Percentiles rank a stretch among this genome's conserved stretches.
phyloP scores from a whole-genome alignment of 2,329 filamentous ascomycete genomes.

The Ceratocystiopsis sp. region DNA sequence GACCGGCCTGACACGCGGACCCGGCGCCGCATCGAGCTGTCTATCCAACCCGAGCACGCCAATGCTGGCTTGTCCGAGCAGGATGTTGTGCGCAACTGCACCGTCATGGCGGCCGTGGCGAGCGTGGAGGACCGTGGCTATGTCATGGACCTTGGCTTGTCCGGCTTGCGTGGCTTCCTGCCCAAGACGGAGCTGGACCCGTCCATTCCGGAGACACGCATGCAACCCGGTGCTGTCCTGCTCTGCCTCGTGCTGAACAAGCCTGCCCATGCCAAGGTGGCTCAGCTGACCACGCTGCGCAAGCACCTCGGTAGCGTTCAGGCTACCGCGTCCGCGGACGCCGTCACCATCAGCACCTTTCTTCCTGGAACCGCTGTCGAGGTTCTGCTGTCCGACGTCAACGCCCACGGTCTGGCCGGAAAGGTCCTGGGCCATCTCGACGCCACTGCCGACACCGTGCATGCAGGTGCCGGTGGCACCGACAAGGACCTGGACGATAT shows the following conservation, averaged over 20 bases:
- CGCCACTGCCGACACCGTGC: conserved; percentile 76
- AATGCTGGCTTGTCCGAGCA: conserved; percentile 60
- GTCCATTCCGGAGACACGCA: conserved; percentile 38
- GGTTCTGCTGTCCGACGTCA: conserved; percentile 62
- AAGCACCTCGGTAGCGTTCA: conserved; percentile 50
- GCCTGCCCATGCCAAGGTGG: conserved; percentile 61
- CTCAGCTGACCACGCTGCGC: conserved; percentile 66
- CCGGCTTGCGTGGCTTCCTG: conserved; percentile 66
- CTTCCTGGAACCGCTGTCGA: conserved; percentile 84
- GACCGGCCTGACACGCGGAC: conserved; percentile 41
- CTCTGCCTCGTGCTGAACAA: conserved; percentile 66
- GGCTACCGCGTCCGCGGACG: conserved; percentile 46
- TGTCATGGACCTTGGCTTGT: conserved; percentile 78
- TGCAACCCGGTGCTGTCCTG: conserved; percentile 72
- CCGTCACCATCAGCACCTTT: conserved; percentile 77
- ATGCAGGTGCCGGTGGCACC: conserved; percentile 60
- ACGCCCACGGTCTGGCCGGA: conserved; percentile 58
- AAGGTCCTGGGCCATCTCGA: conserved; percentile 88
- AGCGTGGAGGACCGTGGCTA: conserved; percentile 95
- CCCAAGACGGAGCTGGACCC: conserved; percentile 65
- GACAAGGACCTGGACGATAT: conserved; percentile 55
- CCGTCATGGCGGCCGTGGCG: conserved; percentile 70
- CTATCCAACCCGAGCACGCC: conserved; percentile 59
- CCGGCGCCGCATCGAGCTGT: conserved; percentile 74
- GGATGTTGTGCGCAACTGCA: conserved; percentile 57